Evolutionary conservation across 1,284 basidiomycete species (phyloP), one percentile per base, ranked within the genome.

Genomic region (Stygiomarasmius scandens): DNA sequence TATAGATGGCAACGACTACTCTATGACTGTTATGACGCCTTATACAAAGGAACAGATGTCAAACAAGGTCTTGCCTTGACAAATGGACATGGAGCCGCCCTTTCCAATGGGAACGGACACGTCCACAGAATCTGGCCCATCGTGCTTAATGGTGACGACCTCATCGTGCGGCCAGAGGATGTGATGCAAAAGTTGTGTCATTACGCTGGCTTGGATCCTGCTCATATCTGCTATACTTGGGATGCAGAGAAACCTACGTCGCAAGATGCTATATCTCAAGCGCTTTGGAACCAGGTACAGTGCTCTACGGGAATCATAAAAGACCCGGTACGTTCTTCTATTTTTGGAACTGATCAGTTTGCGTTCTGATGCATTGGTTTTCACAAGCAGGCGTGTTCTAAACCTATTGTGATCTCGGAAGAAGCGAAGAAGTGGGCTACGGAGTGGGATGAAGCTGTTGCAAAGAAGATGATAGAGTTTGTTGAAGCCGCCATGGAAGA

Each of bases 401-500:
- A 45, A 14, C 45, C 54, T 22, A 51, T 52, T 2, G n/a, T 50
- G 14, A 19, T 60, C 8, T 23, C 38, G 20, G 36, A 50, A 51
- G 43, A 56, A 41, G 36, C 27, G 27, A 48, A 56, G 41, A 60
- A 57, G 24, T 60, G 58, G 58, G 36, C 22, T 16, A 38, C 41
- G 20, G 58, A 60, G 24, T 56, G 58, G 58, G 44, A 60, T 52
- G 38, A 22, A 6, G 48, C 45, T 2, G 48, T 56, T 5, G 58
- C 58, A 4, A 44, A 46, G 19, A 56, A 54, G 36, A 23, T 60
- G 46, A 45, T 16, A 23, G 55, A 56, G 23, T 25, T 54, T 36
- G 55, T 56, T 16, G 55, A 56, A 16, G 25, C 44, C 24, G 54
- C 58, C 9, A 54, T 60, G 52, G 45, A 49, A 8, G 58, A 60